Base-by-base conservation (phyloP, 345 rosid genomes). In the Geranium rotundifolium region DNA sequence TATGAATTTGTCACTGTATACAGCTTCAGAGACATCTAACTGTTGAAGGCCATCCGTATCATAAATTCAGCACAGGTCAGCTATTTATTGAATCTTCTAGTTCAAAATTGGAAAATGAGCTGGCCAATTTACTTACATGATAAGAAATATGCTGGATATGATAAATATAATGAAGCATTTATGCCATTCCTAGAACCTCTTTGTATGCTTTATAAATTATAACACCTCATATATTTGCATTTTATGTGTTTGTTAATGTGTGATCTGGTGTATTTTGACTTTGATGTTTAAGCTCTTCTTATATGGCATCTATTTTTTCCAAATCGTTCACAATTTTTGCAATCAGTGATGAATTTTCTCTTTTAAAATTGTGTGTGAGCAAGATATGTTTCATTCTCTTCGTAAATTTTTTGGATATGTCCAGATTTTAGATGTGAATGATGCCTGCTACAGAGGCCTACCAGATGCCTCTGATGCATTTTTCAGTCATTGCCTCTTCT, bases 11-110 rank as follows among this genome's bases (percentile, higher is more conserved):
- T 54, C 59, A 10, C 54, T 50, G 31, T 4, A 0, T 7, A 10
- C 57, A 67, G 70, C 65, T 67, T 55, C 54, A 31, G 63, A 67
- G 23, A 46, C 70, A 67, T 60, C 59, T 67, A 17, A 60, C 64
- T 52, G 39, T 29, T 17, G 70, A 60, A 54, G 61, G 34, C 20
- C 70, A 67, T 60, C 70, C 70, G 17, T 67, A 15, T 55, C 70
- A 60, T 34, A 60, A 67, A 14, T 67, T 67, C 5, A 58, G 63
- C 54, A 60, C 64, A 30, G 70, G 70, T 67, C 60, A 29, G n/a
- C 54, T 8, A 7, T 65, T 58, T 10, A 39, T 57, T 65, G 17
- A 5, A 41, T 41, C 5, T 5, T 41, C 50, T 54, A 57, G 39
- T 19, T 57, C 10, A 8, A 27, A 19, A 19, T 6, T 1, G 6